Evolutionary conservation across 805 yeast genomes (phyloP).

Genomic region (Myxozyma neglecta): DNA sequence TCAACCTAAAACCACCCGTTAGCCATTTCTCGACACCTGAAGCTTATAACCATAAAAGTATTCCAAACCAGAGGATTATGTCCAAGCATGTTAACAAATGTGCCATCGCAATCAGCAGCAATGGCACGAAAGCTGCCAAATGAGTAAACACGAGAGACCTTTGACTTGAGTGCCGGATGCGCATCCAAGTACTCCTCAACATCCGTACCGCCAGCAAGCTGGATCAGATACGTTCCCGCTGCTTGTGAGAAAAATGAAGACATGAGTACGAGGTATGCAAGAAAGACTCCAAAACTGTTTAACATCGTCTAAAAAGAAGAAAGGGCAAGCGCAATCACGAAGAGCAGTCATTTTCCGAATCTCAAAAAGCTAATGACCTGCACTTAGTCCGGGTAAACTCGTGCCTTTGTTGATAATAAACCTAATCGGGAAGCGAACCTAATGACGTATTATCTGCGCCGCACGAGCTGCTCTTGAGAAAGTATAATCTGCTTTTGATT

Average conservation of each 20-base stretch:
- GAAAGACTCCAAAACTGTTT: background rate
- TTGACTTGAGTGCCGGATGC: conserved; percentile 49
- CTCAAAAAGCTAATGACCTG: background rate
- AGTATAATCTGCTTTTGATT: background rate
- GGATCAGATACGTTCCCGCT: conserved; percentile 36
- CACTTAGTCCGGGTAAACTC: too few species aligned
- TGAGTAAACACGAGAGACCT: conserved; percentile 53
- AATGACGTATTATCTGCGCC: background rate
- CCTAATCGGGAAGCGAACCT: background rate
- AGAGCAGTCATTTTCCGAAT: background rate
- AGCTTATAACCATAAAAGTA: background rate
- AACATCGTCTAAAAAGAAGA: background rate
- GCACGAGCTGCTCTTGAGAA: too few species aligned
- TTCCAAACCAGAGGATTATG: conserved; percentile 49
- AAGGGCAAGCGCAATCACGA: background rate
- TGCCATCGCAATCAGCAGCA: conserved; percentile 57
- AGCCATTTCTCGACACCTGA: background rate
- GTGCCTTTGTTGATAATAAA: background rate
- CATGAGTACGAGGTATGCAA: background rate
- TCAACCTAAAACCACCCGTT: conserved; percentile 45
- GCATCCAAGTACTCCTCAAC: conserved; percentile 36
- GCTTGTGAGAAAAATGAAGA: conserved; percentile 15
- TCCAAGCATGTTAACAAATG: conserved; percentile 51
- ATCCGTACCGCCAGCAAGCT: conserved; percentile 32
- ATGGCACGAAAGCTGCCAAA: conserved; percentile 74